Evolutionary conservation across 495 filamentous ascomycete genomes (phyloP), one percentile per base, ranked within the genome.

Genomic region (Xylaria scruposa): DNA sequence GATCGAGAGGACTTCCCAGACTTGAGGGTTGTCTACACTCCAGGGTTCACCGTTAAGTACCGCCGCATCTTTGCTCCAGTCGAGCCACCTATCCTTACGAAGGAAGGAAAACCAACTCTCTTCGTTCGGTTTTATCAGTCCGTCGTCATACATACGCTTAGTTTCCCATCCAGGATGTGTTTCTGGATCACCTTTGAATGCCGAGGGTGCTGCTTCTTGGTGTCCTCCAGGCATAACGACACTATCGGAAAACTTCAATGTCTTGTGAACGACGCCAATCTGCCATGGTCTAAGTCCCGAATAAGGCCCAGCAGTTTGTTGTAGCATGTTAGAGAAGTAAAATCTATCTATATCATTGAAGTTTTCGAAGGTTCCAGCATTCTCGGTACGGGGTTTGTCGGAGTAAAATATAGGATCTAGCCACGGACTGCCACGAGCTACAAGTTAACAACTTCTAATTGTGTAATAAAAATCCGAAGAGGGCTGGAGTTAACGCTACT

Each of bases 21-120:
- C 65, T n/a, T 15, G 33, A 29, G 65, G 65, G 29, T 67, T 51
- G 44, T 67, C 65, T 26, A 67, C 10, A n/a, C 47, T 56, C 29
- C 36, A 67, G 9, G 65, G 47, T 21, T n/a, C 15, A 36, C n/a
- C 19, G 1, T 4, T 7, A 15, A 67, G 65, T 10, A 67, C 10
- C 9, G 49, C 33, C 19, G 15, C 33, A 1, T n/a, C 5, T 4
- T 24, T 4, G 33, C 12, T 12, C 47, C 65, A 49, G 36, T 67
- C 6, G 47, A 38, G 49, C 65, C 65, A 67, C 29, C 49, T 51
- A 36, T 67, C 65, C 36, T 56, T 67, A 5, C 19, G 24, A 33
- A 31, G 12, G 31, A 67, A 67, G 17, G 31, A 1, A 21, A 56
- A 42, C 65, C 65, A 67, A 31, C n/a, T 56, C 19, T 17, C 17